Base-by-base conservation (phyloP, 2,329 filamentous ascomycete species). In the Claviceps sp. region DNA sequence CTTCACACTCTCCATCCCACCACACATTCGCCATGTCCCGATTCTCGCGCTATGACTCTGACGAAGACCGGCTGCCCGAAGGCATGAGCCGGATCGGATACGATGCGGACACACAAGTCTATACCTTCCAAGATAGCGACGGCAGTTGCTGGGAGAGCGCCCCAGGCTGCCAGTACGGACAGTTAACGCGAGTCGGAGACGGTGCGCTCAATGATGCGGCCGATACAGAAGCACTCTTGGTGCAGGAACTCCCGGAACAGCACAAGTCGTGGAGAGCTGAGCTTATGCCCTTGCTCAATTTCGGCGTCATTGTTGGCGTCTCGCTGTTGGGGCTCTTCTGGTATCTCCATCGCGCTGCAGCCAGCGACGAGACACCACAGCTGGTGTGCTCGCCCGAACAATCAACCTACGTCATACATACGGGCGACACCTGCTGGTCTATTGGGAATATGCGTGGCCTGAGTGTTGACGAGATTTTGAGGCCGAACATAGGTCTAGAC, bases 251-350 rank as follows among this genome's bases (percentile, higher is more conserved):
- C 38, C 51, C 53, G 17, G 54, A 47, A 30, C 59, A 56, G 57
- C 66, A 61, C 41, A 64, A 65, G 37, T 73, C 77, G 5, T 75
- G 77, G 71, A 70, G 77, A 34, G 69, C 71, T 38, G 73, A 76
- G 54, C 66, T 76, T 65, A 71, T 70, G 66, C 74, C 74, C n/a
- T 65, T 81, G 56, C 67, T 81, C 59, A 80, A 80, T 60, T 81
- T 80, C 63, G 76, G 75, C 51, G 62, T 80, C 55, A 62, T 81
- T 39, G 68, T 78, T 50, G 66, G 76, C 4, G 58, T 79, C 16
- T 74, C 72, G 54, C 62, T 81, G 47, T 59, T 80, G 38, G 60
- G 71, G 17, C 58, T 81, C 44, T 71, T 74, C 54, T 77, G 72
- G 71, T 72, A 71, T 61, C 64, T 77, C 17, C 62, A 66, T 52